Base-by-base conservation (phyloP, 2,329 filamentous ascomycete species). In the Pestalotiopsis sp. region DNA sequence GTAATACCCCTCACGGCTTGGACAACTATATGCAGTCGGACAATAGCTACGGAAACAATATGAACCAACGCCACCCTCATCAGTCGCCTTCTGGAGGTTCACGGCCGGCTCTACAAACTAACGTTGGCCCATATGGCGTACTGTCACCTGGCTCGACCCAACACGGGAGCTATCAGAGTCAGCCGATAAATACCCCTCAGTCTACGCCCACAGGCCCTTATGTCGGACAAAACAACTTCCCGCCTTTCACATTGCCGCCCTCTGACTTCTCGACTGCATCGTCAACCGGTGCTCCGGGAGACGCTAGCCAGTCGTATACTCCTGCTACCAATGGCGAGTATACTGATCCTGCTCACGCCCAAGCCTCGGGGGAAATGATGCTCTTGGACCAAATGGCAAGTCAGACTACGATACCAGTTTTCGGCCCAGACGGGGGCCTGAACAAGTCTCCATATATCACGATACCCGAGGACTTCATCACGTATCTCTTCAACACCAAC, bases 391-490 rank as follows among this genome's bases (percentile, higher is more conserved):
- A 90, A 70, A 90, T 91, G 86, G 80, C 86, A 58, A 86, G 87
- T 76, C 85, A 86, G 17, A 91, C 89, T 68, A 90, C 92, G 4
- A 93, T 97, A 74, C 94, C 95, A 0, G 91, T 98, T 31, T 98
- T 98, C 79, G 94, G 94, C 17, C 91, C 88, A 31, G 94, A 97
- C 74, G 91, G 89, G 20, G 91, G 93, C 69, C 75, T 88, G 55
- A 95, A 93, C 73, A 93, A 95, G 68, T 97, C 94, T 2, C 94
- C 95, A 0, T 95, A 95, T 76, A 86, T 87, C 3, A 91, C 92
- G 9, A 92, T 97, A 83, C 92, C 93, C 0, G 93, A 97, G 76
- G 94, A 97, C 76, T 96, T 96, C 75, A 91, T 95, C 72, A 91
- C 92, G 4, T 97, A 92, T 85, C 80, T 97, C 31, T 97, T 97